Evolutionary conservation across 2,329 filamentous ascomycete genomes (phyloP), one percentile per base, ranked within the genome.

Genomic region (Aspergillus brasiliensis): DNA sequence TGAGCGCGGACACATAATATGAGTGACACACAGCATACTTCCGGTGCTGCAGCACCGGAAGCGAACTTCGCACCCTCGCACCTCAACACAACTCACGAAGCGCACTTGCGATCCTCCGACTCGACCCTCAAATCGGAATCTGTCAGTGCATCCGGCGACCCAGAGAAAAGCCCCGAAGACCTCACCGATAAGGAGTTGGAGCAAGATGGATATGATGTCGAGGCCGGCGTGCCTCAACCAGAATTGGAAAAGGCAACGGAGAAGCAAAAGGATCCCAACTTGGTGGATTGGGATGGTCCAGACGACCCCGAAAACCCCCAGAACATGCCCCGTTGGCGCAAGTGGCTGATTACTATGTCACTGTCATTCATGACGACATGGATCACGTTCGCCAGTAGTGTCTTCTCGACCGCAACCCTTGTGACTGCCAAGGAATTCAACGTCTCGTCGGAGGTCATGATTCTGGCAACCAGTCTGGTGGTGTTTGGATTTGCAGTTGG

Each of bases 401-500:
- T 83, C 40, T 81, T 81, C 66, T 78, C 73, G 38, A 77, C 80
- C 3, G 78, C 80, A 3, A 80, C 76, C 2, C 15, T 56, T 21
- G 72, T 71, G 15, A 80, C 78, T 0, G 73, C 80, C 3, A 60
- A 71, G n/a, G 69, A 81, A 23, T 82, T 81, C 65, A 54, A 75
- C 34, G 77, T 82, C 13, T 76, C 77, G 2, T 67, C 60, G 1
- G 74, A 80, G 58, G 75, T 80, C 1, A 71, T 77, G 25, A 73
- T 73, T 1, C 64, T 81, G 5, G 80, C 76, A 5, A 77, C 79
- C 2, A 75, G 76, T 28, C 65, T 82, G 31, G 75, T 81, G 17
- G 69, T 83, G 0, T 78, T 81, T 53, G 78, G 81, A 3, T 84
- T 84, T 59, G 81, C 80, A 5, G 60, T 87, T 4, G 87, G 87